Base-by-base conservation (phyloP, 2,329 filamentous ascomycete species). In the Lojkania enalia region DNA sequence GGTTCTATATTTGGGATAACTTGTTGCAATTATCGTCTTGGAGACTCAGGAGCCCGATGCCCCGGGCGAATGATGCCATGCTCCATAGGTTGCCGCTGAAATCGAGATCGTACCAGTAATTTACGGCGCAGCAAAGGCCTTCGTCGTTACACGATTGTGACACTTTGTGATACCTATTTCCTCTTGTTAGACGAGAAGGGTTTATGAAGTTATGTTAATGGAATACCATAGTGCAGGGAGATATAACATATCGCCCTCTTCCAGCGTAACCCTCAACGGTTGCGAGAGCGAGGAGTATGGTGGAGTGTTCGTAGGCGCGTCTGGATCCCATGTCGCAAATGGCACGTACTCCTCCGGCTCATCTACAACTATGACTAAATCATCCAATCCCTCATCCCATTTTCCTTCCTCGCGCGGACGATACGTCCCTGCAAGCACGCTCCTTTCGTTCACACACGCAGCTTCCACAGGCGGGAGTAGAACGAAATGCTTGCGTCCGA, bases 61-160 rank as follows among this genome's bases (percentile, higher is more conserved):
- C 58, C 19, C 68, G 52, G 2, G 64, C 74, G 61, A 87, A 87
- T 5, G 74, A 73, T 21, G 75, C 76, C 35, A 79, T 64, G 2
- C 85, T 78, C 70, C 85, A 90, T 25, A 90, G 79, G 0, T 81
- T 78, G 0, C 87, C 86, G 19, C 75, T 76, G 57, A 88, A 91
- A 20, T 89, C 85, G 79, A 91, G 86, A 63, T 92, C 87, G 54
- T 90, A 90, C 86, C 88, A 94, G 66, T 92, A 92, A 60, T 94
- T 94, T 27, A 90, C 83, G 1, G 88, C 87, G 43, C 87, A 82
- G 31, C 87, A 89, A 21, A 91, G 82, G 0, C 84, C 85, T 51
- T 90, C 86, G 0, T 81, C 73, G 0, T 77, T 77, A 52, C 82
- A 84, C 2, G 79, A 83, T 63, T 94, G 88, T 5, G 80, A 83